Base-by-base conservation (phyloP, 78 protist genomes). In the Isochrysis galbana region DNA sequence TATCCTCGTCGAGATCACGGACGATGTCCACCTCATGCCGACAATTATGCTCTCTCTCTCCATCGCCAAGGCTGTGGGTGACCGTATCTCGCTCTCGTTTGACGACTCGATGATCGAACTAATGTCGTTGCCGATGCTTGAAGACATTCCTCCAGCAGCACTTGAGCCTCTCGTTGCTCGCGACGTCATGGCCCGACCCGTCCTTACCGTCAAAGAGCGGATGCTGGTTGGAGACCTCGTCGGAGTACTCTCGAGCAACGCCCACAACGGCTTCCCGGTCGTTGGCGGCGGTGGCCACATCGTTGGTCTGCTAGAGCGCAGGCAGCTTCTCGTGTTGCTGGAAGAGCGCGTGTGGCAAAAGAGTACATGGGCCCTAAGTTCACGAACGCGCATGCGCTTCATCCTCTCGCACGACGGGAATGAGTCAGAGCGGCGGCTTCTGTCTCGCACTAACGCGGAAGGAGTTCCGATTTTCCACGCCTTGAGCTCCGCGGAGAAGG, bases 1-100 rank as follows among this genome's bases (percentile, higher is more conserved):
- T 21, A 97, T 97, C 44, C 17, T 97, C 2, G 92, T 95, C 23
- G 98, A 97, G 93, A 61, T 93, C 10, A 93, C 97, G 14, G 91
- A 91, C 32, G 94, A 90, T 41, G 26, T 86, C 3, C 0, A 34
- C 96, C 93, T 3, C 89, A 92, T 0, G 38, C 41, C n/a, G 32
- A 90, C 74, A 10, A 17, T 54, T 22, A 41, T 48, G 72, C 0
- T 48, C 38, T 17, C 47, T 23, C n/a, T 92, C 38, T 0, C 32
- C 39, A 4, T 34, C n/a, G 39, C 93, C 41, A 54, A 55, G n/a
- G 36, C 21, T 19, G 44, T 90, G 54, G 90, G 80, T 25, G 84
- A 86, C 55, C 45, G 22, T n/a, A 34, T 1, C 94, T 0, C 4
- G 23, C n/a, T 14, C 23, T 7, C 39, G 23, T 19, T 97, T 26